phyloP scores from a whole-genome alignment of 192 early-diverging fungal species.

The Rhizoclosmatium sp. region DNA sequence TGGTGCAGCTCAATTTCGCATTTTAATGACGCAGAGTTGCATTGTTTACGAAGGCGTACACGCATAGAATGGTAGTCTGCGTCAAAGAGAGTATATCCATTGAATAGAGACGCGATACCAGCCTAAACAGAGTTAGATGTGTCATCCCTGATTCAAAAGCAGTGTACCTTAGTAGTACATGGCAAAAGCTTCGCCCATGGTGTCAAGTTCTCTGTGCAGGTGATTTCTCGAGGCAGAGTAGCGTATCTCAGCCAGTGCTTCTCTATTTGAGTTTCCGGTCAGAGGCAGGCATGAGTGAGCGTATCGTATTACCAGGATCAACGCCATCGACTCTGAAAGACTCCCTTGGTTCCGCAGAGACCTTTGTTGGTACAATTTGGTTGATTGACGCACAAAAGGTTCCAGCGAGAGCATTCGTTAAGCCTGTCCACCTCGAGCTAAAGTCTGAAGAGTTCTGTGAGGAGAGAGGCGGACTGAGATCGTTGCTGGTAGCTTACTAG shows the following conservation, averaged over 20 bases:
- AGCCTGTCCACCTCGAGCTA: slow-evolving; percentile 80
- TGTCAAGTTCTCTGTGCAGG: slow-evolving; percentile 98
- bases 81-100: slow-evolving; percentile 91
- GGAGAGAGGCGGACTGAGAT: slow-evolving; percentile 10
- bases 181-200: slow-evolving; percentile 97
- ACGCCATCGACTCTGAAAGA: slow-evolving; percentile 48
- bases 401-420: slow-evolving; percentile 92
- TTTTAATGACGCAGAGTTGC: slow-evolving; percentile 16
- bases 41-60: slow-evolving; percentile 68
- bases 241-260: slow-evolving; percentile 71
- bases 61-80: slow-evolving; percentile 91
- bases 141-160: background rate
- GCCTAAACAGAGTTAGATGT: slow-evolving; percentile 53
- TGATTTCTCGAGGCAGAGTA: slow-evolving; percentile 86
- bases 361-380: slow-evolving; percentile 79
- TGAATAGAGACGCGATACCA: slow-evolving; percentile 87
- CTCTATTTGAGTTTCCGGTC: background rate
- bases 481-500: background rate
- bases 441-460: slow-evolving; percentile 24
- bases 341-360: slow-evolving; percentile 65
- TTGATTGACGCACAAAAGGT: slow-evolving; percentile 97
- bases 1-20: slow-evolving; percentile 73
- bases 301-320: slow-evolving; percentile 14
- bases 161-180: slow-evolving; percentile 80
- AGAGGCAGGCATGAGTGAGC: background rate